Conservation (phyloP, 2,329 filamentous ascomycete species). For the Pezicula radicicola region DNA sequence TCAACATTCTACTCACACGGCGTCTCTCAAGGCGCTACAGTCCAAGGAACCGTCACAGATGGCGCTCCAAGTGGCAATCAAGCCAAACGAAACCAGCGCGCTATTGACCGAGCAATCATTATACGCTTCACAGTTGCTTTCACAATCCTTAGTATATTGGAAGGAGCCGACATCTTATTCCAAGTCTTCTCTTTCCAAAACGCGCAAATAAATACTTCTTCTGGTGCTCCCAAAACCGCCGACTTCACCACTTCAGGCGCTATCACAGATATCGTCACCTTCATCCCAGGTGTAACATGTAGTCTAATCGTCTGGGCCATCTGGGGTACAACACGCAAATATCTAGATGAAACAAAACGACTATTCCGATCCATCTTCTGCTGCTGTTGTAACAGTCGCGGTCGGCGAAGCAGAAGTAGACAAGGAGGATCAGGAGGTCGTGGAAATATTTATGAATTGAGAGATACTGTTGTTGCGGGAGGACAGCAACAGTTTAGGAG, state of each 20-base stretch:
- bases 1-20: neutral
- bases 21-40: neutral
- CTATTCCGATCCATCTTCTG: neutral
- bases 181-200: slow-evolving; percentile 3
- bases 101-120: slow-evolving; percentile 4
- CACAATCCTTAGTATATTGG: slow-evolving; percentile 3
- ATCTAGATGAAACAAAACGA: neutral
- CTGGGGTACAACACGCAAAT: slow-evolving; percentile 3
- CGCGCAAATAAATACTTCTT: neutral
- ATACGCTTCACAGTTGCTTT: slow-evolving; percentile 7
- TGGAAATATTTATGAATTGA: neutral
- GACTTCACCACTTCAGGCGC: neutral
- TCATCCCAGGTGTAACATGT: slow-evolving; percentile 5
- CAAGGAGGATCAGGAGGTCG: neutral
- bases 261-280: neutral
- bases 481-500: neutral
- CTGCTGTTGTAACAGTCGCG: neutral
- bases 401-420: neutral
- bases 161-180: slow-evolving; percentile 3
- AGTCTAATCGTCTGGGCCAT: slow-evolving; percentile 1
- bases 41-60: neutral
- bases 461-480: neutral
- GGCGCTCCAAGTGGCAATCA: neutral
- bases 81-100: neutral
- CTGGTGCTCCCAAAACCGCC: neutral